phyloP scores from a whole-genome alignment of 805 yeast species.

The Pichia eremophila region DNA sequence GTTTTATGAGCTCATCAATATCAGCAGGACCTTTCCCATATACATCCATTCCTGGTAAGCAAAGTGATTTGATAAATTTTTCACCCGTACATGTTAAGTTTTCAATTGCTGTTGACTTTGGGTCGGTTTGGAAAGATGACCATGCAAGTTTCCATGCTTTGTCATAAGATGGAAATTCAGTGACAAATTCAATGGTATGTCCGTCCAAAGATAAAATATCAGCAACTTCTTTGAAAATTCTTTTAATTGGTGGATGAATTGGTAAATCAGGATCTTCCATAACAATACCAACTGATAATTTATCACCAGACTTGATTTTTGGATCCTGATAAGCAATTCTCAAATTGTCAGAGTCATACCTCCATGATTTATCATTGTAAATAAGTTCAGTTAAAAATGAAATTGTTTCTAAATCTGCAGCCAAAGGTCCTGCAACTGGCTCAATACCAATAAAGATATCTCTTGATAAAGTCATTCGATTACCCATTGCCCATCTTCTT shows the following conservation, averaged over 20 bases:
- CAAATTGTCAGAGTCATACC: conserved; percentile 31
- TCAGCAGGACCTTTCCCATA: conserved; percentile 37
- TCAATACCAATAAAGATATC: conserved; percentile 58
- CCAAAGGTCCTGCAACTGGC: conserved; percentile 56
- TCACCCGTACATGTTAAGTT: not conserved
- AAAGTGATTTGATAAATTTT: conserved; percentile 49
- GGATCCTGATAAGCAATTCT: conserved; percentile 47
- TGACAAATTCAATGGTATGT: not conserved
- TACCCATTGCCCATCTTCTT: conserved; percentile 37
- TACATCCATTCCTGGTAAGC: conserved; percentile 50
- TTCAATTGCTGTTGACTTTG: not conserved
- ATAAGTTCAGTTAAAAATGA: conserved; percentile 56
- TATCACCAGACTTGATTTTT: conserved; percentile 25
- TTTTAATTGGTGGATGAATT: conserved; percentile 56
- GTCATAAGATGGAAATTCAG: not conserved
- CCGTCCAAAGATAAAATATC: not conserved
- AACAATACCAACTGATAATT: conserved; percentile 50
- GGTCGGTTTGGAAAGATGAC: not conserved
- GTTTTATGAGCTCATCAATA: conserved; percentile 41
- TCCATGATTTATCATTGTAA: conserved; percentile 54
- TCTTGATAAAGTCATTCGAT: conserved; percentile 43
- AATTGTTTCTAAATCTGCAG: conserved; percentile 54
- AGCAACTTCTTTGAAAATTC: conserved; percentile 30
- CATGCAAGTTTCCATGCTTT: not conserved
- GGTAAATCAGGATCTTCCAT: conserved; percentile 55